Conservation (phyloP, 441 rosid species). For the Melastoma candidum region DNA sequence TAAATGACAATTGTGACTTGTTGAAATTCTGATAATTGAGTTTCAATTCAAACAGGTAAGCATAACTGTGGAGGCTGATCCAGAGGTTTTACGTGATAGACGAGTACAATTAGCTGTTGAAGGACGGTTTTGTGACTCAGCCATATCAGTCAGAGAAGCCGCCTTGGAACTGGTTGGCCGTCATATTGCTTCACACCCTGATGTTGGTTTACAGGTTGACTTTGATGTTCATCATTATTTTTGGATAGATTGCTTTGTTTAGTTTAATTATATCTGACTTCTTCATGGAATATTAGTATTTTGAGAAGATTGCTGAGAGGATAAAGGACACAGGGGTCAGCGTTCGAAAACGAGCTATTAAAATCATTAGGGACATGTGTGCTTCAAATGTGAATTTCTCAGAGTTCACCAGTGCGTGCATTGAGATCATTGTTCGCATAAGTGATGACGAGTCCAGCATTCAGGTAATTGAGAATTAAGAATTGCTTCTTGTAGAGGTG, state of each 20-base stretch:
- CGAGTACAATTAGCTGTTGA: conserved; percentile 97
- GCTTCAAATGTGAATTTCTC: conserved; percentile 77
- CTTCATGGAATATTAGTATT: conserved; percentile 44
- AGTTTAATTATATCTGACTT: conserved; percentile 4
- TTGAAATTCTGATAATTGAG: conserved; percentile 8
- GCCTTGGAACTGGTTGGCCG: conserved; percentile 99
- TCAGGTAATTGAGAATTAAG: conserved; percentile 47
- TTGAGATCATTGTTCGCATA: conserved; percentile 89
- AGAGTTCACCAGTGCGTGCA: conserved; percentile 83
- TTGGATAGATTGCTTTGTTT: not conserved
- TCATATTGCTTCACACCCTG: conserved; percentile 98
- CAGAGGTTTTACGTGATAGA: conserved; percentile 88
- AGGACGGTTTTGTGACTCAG: conserved; percentile 99
- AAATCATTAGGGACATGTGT: conserved; percentile 97
- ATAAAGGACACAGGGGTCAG: conserved; percentile 99
- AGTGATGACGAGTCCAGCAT: conserved; percentile 95
- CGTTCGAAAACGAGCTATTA: conserved; percentile 95
- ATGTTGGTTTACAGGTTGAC: conserved; percentile 84
- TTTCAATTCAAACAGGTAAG: conserved; percentile 60
- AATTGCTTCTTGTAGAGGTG: not conserved
- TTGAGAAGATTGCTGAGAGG: conserved; percentile 98
- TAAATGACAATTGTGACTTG: conserved; percentile 4
- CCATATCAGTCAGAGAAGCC: conserved; percentile 98
- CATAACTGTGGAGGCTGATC: conserved; percentile 95
- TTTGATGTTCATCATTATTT: not conserved